A percentile compares a stretch with the other conserved stretches of the same genome.
phyloP scores from a whole-genome alignment of 176 grass and related monocot species.

The Miscanthus lutarioriparius region DNA sequence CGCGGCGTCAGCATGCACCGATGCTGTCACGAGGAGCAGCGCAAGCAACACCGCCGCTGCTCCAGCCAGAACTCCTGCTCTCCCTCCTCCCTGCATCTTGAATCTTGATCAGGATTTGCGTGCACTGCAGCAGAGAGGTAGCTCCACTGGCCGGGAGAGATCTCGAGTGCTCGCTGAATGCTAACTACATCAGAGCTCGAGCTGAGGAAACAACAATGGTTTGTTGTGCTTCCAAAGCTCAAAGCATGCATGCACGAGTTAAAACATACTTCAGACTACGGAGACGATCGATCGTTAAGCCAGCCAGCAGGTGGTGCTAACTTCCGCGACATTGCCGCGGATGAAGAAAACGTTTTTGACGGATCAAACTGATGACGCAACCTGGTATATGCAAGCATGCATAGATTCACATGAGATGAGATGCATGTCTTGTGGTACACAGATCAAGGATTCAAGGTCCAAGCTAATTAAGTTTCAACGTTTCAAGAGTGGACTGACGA shows the following conservation, averaged over 20 bases:
- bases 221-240: too few relatives aligned
- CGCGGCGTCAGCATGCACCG: neutral
- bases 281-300: neutral
- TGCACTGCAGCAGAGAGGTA: too few relatives aligned
- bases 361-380: neutral
- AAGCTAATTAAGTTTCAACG: neutral
- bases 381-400: neutral
- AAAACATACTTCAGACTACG: neutral
- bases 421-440: neutral
- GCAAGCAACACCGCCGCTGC: neutral
- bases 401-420: neutral
- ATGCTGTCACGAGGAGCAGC: neutral
- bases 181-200: neutral
- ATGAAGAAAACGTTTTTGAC: neutral
- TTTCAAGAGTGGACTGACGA: neutral
- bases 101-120: neutral
- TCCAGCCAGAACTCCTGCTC: neutral
- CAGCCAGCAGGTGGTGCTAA: neutral
- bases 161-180: neutral
- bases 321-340: neutral
- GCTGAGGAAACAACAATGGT: neutral
- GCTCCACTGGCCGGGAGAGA: neutral
- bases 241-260: neutral
- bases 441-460: neutral
- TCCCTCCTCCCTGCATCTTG: constrained; percentile 17